Percentiles rank a stretch among this genome's conserved stretches.
Evolutionary conservation across 2,329 filamentous ascomycete genomes (phyloP).

Genomic region (Ciborinia camelliae): DNA sequence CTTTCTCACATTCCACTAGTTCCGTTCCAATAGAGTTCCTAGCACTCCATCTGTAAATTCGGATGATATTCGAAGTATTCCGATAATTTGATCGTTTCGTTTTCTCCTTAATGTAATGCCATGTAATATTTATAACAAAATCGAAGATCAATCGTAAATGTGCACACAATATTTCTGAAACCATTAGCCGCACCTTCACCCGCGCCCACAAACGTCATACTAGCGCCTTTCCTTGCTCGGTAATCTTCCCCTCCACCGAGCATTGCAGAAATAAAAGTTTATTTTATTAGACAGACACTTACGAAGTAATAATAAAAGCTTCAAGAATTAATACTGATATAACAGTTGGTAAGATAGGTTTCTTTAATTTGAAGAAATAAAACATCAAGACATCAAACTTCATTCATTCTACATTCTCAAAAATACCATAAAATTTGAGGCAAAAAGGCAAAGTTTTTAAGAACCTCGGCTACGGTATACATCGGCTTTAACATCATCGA

Average conservation of each 20-base stretch:
- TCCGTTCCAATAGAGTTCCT: no score
- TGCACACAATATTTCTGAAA: background rate
- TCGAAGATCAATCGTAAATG: background rate
- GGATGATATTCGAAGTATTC: background rate
- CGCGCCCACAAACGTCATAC: slow-evolving; percentile 17
- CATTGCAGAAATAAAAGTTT: background rate
- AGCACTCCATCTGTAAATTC: background rate
- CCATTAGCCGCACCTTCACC: background rate
- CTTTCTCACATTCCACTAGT: background rate
- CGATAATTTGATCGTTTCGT: background rate
- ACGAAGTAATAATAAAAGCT: no score
- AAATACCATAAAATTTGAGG: no score
- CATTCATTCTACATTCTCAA: no score
- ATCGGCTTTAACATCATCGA: no score
- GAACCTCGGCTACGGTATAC: no score
- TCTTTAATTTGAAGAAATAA: no score
- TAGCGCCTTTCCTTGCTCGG: slow-evolving; percentile 13
- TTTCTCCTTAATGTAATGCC: no score
- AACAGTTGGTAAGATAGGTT: no score
- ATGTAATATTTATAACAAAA: background rate
- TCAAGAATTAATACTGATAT: no score
- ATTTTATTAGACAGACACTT: background rate
- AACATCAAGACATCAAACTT: no score
- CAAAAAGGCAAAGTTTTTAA: no score
- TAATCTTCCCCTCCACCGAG: background rate